phyloP scores from a whole-genome alignment of 805 yeast genomes.

The Candida coleopterorum region DNA sequence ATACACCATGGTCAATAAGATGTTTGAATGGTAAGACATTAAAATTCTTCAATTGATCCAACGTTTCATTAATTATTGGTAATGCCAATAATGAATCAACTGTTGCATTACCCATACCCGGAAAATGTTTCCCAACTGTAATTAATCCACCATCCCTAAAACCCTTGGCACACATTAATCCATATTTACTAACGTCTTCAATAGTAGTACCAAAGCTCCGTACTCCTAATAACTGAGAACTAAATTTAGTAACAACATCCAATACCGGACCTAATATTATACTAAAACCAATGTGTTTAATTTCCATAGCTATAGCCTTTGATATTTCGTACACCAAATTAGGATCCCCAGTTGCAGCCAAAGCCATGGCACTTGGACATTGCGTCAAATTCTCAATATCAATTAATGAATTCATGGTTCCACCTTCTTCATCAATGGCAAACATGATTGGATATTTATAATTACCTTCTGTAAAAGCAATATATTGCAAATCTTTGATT shows the following conservation, averaged over 20 bases:
- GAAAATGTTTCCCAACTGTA: conserved; percentile 60
- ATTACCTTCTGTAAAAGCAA: conserved; percentile 45
- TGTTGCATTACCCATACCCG: conserved; percentile 60
- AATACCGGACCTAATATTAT: conserved; percentile 58
- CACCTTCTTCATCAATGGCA: conserved; percentile 61
- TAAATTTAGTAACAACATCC: conserved; percentile 53
- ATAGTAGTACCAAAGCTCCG: conserved; percentile 59
- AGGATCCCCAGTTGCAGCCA: conserved; percentile 49
- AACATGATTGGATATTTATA: conserved; percentile 51
- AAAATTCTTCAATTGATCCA: conserved; percentile 47
- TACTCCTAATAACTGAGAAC: conserved; percentile 56
- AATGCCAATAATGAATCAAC: conserved; percentile 54
- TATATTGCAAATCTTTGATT: conserved; percentile 48
- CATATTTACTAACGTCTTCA: conserved; percentile 53
- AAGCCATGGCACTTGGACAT: conserved; percentile 63
- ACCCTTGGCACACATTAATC: conserved; percentile 49
- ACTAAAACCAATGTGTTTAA: conserved; percentile 51
- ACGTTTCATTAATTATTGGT: conserved; percentile 54
- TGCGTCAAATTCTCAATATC: conserved; percentile 50
- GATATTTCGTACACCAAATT: conserved; percentile 48
- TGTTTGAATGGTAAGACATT: conserved; percentile 49
- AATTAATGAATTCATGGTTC: conserved; percentile 55
- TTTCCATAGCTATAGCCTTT: conserved; percentile 50
- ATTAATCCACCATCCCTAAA: conserved; percentile 49
- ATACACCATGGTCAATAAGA: conserved; percentile 37